Conservation (phyloP, 2,329 filamentous ascomycete genomes). For the Penicillium digitatum region DNA sequence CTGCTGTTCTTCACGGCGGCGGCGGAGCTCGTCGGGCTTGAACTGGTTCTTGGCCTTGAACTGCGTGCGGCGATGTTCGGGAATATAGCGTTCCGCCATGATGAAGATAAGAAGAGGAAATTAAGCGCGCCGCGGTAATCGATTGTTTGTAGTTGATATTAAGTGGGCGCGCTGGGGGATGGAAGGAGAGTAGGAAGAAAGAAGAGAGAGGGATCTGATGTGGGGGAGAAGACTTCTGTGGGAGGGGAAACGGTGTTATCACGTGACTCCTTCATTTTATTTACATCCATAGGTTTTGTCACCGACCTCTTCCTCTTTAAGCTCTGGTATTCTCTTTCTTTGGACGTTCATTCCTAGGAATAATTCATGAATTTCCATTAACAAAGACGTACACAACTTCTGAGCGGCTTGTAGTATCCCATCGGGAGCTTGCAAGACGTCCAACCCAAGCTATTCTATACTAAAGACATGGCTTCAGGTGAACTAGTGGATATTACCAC, state of each 20-base stretch:
- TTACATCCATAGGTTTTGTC: constrained; percentile 2
- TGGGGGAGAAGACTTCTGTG: constrained; percentile 21
- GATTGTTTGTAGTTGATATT: constrained; percentile 12
- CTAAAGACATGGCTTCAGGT: constrained; percentile 15
- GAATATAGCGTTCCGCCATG: constrained; percentile 99
- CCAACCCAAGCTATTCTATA: not conserved
- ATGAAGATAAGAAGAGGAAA: constrained; percentile 35
- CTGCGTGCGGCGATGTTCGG: constrained; percentile 96
- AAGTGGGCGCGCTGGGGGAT: constrained; percentile 19
- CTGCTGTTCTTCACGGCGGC: constrained; percentile 97
- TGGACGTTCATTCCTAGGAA: not conserved
- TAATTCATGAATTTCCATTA: not conserved
- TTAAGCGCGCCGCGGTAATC: constrained; percentile 27
- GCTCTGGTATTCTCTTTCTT: not conserved
- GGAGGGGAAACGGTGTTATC: constrained; percentile 18
- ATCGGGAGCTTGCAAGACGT: not conserved
- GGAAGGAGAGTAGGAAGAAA: constrained; percentile 17
- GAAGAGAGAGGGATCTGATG: constrained; percentile 22
- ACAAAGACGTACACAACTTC: not conserved
- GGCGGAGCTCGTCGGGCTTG: constrained; percentile 97
- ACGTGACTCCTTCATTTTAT: constrained; percentile 18
- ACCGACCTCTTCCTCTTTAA: not conserved
- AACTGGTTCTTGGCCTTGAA: constrained; percentile 99
- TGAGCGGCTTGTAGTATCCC: not conserved
- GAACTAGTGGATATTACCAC: constrained; percentile 48